These are phyloP conservation scores for Salvia rosmarinus DNA, from an alignment of 257 asterid genomes.

Conservation along the genomic window DNA sequence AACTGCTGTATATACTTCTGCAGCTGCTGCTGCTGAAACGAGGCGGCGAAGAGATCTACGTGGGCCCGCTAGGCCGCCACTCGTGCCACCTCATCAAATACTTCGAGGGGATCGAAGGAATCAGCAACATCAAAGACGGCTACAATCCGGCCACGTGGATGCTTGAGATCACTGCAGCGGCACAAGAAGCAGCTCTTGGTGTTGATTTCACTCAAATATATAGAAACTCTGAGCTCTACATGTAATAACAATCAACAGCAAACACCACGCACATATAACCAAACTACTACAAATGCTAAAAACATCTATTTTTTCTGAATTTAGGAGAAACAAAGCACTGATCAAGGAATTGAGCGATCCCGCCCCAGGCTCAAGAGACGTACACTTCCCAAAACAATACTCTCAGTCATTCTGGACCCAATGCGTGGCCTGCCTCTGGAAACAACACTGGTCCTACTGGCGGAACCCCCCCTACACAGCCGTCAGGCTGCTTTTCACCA, in stretches of 20 bases:
- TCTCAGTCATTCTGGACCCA: constrained; percentile 69
- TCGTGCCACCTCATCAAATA: too few relatives aligned
- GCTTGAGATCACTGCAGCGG: constrained; percentile 70
- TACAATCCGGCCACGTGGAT: constrained; percentile 95
- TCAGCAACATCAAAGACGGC: constrained; percentile 60
- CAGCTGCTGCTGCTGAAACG: constrained; percentile 77
- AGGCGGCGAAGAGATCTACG: constrained; percentile 83
- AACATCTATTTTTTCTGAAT: too few relatives aligned
- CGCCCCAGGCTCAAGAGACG: constrained; percentile 54
- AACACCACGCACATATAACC: too few relatives aligned
- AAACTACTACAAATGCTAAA: too few relatives aligned
- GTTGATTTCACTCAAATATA: constrained; percentile 58
- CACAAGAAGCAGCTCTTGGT: constrained; percentile 62
- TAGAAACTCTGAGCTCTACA: constrained; percentile 60
- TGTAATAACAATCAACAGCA: too few relatives aligned
- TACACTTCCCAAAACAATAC: constrained; percentile 55
- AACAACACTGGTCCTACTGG: constrained; percentile 81
- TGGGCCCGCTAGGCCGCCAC: constrained; percentile 88
- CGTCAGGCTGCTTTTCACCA: constrained; percentile 75
- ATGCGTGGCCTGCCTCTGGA: constrained; percentile 82
- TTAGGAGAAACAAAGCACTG: constrained; percentile 75
- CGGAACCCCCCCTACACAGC: constrained; percentile 80
- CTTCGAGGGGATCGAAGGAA: constrained; percentile 56
- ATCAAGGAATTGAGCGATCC: constrained; percentile 63
- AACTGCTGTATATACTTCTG: too few relatives aligned